Percentiles rank a stretch among this genome's conserved stretches.
These are phyloP conservation scores for Murraya koenigii DNA, from an alignment of 345 rosid genomes.

Conservation along the genomic window DNA sequence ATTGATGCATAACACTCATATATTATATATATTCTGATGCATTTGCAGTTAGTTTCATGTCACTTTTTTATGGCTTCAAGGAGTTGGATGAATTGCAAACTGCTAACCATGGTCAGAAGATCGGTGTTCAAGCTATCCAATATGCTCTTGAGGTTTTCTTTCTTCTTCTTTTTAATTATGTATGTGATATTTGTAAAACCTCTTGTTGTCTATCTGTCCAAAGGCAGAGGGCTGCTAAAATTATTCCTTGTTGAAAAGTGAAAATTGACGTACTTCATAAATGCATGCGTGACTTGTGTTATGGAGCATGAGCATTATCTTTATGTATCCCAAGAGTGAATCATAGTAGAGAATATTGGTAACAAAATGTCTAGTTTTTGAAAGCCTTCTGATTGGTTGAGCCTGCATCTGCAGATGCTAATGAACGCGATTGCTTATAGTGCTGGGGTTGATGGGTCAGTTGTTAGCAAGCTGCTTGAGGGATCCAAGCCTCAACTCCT, in stretches of 20 bases:
- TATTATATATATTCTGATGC: too few species aligned
- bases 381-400: background rate
- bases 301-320: too few species aligned
- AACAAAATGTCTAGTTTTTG: background rate
- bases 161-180: background rate
- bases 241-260: too few species aligned
- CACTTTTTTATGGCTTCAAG: slow-evolving; percentile 32
- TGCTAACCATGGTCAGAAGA: slow-evolving; percentile 29
- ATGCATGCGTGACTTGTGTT: background rate
- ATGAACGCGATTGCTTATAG: background rate
- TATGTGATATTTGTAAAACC: background rate
- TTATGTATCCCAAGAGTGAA: too few species aligned
- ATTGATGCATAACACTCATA: background rate
- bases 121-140: slow-evolving; percentile 32
- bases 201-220: too few species aligned
- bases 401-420: slow-evolving; percentile 6
- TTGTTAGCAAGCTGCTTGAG: background rate
- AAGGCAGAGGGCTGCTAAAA: too few species aligned
- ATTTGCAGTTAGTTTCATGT: slow-evolving; percentile 28
- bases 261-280: too few species aligned
- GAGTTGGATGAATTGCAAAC: slow-evolving; percentile 27
- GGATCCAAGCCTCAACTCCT: too few species aligned
- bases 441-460: background rate
- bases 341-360: too few species aligned
- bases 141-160: slow-evolving; percentile 29